Base-by-base conservation (phyloP, 768 basidiomycete species). In the Leccinellum albellum region DNA sequence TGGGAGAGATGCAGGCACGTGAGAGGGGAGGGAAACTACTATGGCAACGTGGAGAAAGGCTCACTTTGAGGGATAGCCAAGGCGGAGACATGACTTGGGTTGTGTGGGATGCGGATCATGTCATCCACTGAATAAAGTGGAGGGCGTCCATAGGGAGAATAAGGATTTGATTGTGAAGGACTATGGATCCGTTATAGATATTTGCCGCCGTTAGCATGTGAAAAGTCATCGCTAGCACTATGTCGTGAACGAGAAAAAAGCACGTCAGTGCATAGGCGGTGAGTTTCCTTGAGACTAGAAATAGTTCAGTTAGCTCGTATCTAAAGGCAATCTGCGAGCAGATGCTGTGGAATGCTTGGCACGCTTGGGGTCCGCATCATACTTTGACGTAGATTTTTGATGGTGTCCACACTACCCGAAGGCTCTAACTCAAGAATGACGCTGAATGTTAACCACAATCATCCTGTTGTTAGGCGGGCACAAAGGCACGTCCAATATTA, bases 61-160 rank as follows among this genome's bases (percentile, higher is more conserved):
- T 60, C 6, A 33, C 28, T n/a, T 40, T 59, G 9, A 45, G 10
- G 14, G 56, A 51, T 20, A 37, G 10, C 20, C 48, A 14, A 32
- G 26, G 23, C 2, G 24, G 32, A 24, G 33, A 35, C 17, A 21
- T 10, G 54, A 24, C 32, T 13, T 65, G 66, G 63, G 50, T 17
- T 4, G 66, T 67, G 28, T 67, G 57, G 66, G 63, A 64, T 55
- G 62, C 53, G 6, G 59, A 53, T 48, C 37, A 40, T 47, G 42
- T 52, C 37, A 29, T 28, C 33, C 21, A 47, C 21, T 56, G 35
- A 37, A 21, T 9, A 46, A 13, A 37, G 31, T 6, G 24, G 28
- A 8, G 28, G 14, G n/a, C 15, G 35, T 21, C 21, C 21, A 44
- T 13, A 3, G 21, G 42, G 13, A 44, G 13, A 21, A 45, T 14